A percentile compares a stretch with the other conserved stretches of the same genome.
Evolutionary conservation across 306 rosid genomes (phyloP).

Genomic region (Glycine soja): DNA sequence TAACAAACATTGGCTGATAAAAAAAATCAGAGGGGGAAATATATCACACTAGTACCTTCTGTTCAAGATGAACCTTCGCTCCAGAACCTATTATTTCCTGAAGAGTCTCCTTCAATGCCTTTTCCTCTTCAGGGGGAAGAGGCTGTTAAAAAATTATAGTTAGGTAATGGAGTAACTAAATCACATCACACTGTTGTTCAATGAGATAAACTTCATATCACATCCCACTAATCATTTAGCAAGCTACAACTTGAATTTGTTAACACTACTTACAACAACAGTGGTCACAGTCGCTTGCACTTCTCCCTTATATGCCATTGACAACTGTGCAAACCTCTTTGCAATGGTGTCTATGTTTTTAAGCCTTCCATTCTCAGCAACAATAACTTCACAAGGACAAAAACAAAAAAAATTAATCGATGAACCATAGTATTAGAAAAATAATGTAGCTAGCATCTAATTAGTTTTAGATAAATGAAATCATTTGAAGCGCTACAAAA

Average conservation of each 20-base stretch:
- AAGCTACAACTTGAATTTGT: background rate
- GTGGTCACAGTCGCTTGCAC: constrained; percentile 85
- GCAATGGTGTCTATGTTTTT: constrained; percentile 68
- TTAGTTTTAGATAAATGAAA: background rate
- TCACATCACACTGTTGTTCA: background rate
- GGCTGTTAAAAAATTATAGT: constrained; percentile 58
- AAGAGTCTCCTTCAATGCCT: constrained; percentile 81
- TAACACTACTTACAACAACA: constrained; percentile 71
- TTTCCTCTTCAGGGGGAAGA: constrained; percentile 90
- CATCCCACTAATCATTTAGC: constrained; percentile 14
- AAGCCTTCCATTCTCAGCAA: constrained; percentile 87
- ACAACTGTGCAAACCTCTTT: constrained; percentile 76
- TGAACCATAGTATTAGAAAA: constrained; percentile 20
- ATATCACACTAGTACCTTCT: constrained; percentile 62
- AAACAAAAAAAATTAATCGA: background rate
- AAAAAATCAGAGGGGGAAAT: no score
- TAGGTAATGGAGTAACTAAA: constrained; percentile 22
- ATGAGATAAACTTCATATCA: constrained; percentile 13
- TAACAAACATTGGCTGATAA: no score
- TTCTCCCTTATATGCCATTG: constrained; percentile 93
- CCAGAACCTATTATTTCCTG: constrained; percentile 82
- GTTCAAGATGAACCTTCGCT: constrained; percentile 77
- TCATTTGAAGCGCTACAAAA: background rate
- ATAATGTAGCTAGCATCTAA: constrained; percentile 12
- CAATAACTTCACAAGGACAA: constrained; percentile 55